Evolutionary conservation across 2,329 filamentous ascomycete species (phyloP).

Genomic region (Fusarium nematophilum): DNA sequence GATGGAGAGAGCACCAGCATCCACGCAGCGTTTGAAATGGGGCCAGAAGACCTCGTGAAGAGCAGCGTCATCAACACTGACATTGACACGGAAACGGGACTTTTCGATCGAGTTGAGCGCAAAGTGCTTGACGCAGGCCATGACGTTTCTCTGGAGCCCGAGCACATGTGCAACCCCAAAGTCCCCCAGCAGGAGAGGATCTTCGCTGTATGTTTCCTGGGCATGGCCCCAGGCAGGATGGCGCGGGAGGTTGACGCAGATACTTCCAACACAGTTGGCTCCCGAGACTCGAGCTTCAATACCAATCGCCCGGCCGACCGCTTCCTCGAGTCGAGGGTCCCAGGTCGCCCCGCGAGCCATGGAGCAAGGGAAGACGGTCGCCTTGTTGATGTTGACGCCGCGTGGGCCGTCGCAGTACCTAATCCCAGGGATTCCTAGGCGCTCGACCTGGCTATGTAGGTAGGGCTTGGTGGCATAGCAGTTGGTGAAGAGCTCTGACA

Average conservation of each 20-base stretch:
- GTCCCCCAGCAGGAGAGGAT: conserved; percentile 30
- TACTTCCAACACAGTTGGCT: conserved; percentile 31
- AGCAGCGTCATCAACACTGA: conserved; percentile 15
- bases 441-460: too few relatives aligned
- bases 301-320: conserved; percentile 29
- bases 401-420: conserved; percentile 27
- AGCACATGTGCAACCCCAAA: conserved; percentile 21
- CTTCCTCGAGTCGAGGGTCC: conserved; percentile 25
- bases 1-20: conserved; percentile 17
- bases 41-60: conserved; percentile 30
- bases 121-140: conserved; percentile 36
- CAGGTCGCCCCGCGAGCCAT: conserved; percentile 34
- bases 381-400: conserved; percentile 12
- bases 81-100: conserved; percentile 30
- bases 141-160: conserved; percentile 29
- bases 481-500: too few relatives aligned
- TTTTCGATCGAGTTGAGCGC: conserved; percentile 37
- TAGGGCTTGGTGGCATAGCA: too few relatives aligned
- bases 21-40: conserved; percentile 23
- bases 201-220: conserved; percentile 36
- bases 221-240: conserved; percentile 35
- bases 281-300: conserved; percentile 23
- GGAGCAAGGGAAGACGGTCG: conserved; percentile 26
- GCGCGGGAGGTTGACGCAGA: conserved; percentile 34
- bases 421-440: conserved; percentile 24